Percentiles rank a stretch among this genome's conserved stretches.
phyloP scores from a whole-genome alignment of 352 stramenopile genomes.

The Globisporangium rhizosaccharum region DNA sequence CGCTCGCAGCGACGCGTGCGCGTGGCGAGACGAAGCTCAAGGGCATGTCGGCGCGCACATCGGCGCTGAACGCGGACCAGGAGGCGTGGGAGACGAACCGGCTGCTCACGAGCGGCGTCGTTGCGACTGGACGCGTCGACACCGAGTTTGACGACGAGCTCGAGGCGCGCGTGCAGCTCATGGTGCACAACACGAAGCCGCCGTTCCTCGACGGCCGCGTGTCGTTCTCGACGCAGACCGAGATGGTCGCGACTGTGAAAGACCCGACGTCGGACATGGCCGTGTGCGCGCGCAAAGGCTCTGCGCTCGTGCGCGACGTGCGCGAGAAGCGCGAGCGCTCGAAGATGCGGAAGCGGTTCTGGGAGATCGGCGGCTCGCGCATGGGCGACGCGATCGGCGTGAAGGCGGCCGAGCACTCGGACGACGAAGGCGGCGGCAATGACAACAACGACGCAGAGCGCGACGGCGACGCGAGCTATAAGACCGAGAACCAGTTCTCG shows the following conservation, averaged over 20 bases:
- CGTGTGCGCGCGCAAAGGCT: conserved; percentile 92
- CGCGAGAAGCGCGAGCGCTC: conserved; percentile 71
- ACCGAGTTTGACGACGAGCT: conserved; percentile 93
- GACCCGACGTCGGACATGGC: conserved; percentile 96
- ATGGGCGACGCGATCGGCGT: conserved; percentile 97
- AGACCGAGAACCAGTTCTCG: conserved; percentile 93
- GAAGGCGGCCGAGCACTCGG: conserved; percentile 47
- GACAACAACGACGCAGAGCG: conserved; percentile 28
- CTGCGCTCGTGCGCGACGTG: conserved; percentile 72
- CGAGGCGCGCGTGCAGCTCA: conserved; percentile 92
- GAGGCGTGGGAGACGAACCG: conserved; percentile 98
- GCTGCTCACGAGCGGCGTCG: conserved; percentile 92
- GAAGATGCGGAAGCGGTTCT: conserved; percentile 98
- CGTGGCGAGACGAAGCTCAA: conserved; percentile 85
- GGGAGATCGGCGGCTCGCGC: conserved; percentile 95
- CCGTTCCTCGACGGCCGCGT: conserved; percentile 95
- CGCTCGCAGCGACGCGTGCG: conserved; percentile 77
- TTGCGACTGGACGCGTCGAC: conserved; percentile 60
- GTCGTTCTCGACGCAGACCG: conserved; percentile 92
- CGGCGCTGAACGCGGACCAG: conserved; percentile 94
- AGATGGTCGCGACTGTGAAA: conserved; percentile 94
- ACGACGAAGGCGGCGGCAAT: conserved; percentile 54
- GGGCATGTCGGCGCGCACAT: conserved; percentile 88
- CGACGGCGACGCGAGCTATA: conserved; percentile 87
- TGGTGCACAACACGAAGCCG: conserved; percentile 98